phyloP scores from a whole-genome alignment of 2,329 filamentous ascomycete genomes.

The Apiospora marii region DNA sequence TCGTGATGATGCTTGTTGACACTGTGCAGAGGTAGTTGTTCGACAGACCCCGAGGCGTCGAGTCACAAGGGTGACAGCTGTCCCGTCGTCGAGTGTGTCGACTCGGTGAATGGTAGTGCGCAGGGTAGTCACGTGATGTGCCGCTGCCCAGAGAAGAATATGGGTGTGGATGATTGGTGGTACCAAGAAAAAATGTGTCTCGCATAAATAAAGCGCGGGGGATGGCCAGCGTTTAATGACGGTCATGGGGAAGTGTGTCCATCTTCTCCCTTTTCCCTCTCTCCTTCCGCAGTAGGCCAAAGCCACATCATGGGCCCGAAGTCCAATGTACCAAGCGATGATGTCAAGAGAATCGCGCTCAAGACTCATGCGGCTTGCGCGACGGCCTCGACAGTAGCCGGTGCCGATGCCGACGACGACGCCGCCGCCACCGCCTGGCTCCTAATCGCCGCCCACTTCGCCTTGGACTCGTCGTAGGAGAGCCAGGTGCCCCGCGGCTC shows the following conservation, averaged over 20 bases:
- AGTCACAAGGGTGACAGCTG: neutral
- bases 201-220: neutral
- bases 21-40: slow-evolving; percentile 24
- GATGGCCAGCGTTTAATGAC: neutral
- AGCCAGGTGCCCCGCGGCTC: slow-evolving; percentile 56
- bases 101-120: neutral
- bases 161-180: neutral
- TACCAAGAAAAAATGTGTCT: neutral
- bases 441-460: slow-evolving; percentile 24
- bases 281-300: neutral
- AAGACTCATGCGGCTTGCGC: neutral
- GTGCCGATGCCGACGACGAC: neutral
- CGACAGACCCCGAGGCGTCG: slow-evolving; percentile 23
- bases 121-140: slow-evolving; percentile 11
- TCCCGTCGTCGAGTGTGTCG: neutral
- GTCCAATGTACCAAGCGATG: neutral
- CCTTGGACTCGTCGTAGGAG: slow-evolving; percentile 40
- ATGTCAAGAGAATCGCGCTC: neutral
- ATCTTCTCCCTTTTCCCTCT: neutral
- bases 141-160: neutral
- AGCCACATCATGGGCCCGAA: neutral
- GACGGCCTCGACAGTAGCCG: neutral
- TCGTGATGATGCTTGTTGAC: neutral
- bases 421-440: neutral
- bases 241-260: neutral